These are phyloP conservation scores for Zoysia matrella DNA, from an alignment of 202 grass and related monocot genomes.

Conservation along the genomic window DNA sequence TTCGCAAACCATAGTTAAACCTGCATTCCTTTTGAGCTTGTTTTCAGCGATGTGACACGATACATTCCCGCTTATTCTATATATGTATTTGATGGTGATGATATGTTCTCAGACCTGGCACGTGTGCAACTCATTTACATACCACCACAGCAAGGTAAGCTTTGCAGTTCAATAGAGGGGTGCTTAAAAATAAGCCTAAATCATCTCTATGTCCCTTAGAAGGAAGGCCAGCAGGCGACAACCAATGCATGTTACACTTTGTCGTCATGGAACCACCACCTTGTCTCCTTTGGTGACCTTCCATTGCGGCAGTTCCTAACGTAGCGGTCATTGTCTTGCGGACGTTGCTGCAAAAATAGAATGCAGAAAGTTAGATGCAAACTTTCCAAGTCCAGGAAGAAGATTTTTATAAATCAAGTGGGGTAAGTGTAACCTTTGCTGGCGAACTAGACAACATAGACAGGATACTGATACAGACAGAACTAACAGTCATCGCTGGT, in stretches of 20 bases:
- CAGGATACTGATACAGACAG: conserved; percentile 94
- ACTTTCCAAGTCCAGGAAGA: background rate
- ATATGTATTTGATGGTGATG: conserved; percentile 45
- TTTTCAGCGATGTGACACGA: conserved; percentile 1
- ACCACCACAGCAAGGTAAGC: conserved; percentile 55
- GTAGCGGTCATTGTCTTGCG: conserved; percentile 85
- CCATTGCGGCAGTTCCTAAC: conserved; percentile 94
- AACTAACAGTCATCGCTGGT: conserved; percentile 97
- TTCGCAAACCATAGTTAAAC: conserved; percentile 39
- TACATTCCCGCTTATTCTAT: conserved; percentile 58
- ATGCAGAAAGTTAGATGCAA: conserved; percentile 1
- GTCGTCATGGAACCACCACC: conserved; percentile 99
- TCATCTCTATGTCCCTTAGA: conserved; percentile 50
- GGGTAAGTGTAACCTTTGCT: conserved; percentile 39
- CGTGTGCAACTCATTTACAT: conserved; percentile 51
- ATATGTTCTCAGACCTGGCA: conserved; percentile 36
- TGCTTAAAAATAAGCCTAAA: conserved; percentile 61
- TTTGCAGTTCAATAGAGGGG: conserved; percentile 41
- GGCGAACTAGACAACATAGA: conserved; percentile 59
- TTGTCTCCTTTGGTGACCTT: conserved; percentile 87
- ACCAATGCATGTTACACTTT: conserved; percentile 57
- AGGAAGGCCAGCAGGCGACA: conserved; percentile 16
- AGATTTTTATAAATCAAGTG: background rate
- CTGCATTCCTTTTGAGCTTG: conserved; percentile 29
- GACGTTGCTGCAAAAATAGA: conserved; percentile 76